Evolutionary conservation across 129 eudicot species (phyloP), one percentile per base, ranked within the genome.

Genomic region (Deinandra increscens): DNA sequence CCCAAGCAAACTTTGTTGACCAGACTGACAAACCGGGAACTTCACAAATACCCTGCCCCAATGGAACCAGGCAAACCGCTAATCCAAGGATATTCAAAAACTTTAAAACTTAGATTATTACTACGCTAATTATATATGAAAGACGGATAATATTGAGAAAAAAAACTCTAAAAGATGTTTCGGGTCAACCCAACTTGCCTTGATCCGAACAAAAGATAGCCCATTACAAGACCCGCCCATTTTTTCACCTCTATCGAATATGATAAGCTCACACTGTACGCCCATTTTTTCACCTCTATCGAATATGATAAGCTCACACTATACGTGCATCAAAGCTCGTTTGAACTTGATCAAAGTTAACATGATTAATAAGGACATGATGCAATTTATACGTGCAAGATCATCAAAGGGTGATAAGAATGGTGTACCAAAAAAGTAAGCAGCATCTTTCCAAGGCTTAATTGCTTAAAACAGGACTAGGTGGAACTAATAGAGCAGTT

Each of bases 311-410:
- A 26, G 41, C 26, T 44, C 50, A 10, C 26, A 23, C 13, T 66
- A 1, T 36, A n/a, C n/a, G 41, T 42, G 64, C 50, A 61, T 42
- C 29, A 56, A 9, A 12, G 60, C 42, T 42, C 36, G 3, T 18
- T 33, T 69, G 2, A 53, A 49, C 22, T 69, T 37, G 63, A 13
- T 34, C 50, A 69, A 69, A 51, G 20, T 51, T 22, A 13, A 50
- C 29, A 70, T 55, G 53, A 55, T 39, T 39, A 70, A 70, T 55
- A 42, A 56, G 66, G 43, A 39, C 51, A 34, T 29, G 15, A 55
- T 26, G 66, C 41, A 42, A 54, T 26, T 1, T 26, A 26, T 26
- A 69, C 20, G 51, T 18, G 38, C 1, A 54, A 41, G 66, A 70
- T 23, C 20, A 12, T 29, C 1, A 37, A 13, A 69, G 37, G 23